Percentiles rank a stretch among this genome's conserved stretches.
Evolutionary conservation across 192 early-diverging fungal genomes (phyloP).

Genomic region (Backusella sp.): DNA sequence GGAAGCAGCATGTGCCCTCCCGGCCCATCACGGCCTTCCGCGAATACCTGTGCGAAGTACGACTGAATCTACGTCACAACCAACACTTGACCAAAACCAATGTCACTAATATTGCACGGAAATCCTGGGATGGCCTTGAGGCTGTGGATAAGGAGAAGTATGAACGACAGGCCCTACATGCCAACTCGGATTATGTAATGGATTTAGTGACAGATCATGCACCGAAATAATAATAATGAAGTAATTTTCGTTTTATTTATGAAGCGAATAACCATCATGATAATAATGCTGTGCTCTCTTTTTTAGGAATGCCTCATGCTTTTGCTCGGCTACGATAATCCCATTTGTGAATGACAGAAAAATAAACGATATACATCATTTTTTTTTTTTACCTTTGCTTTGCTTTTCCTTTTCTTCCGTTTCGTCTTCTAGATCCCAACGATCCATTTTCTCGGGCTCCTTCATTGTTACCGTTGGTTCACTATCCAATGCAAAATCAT

Average conservation of each 20-base stretch:
- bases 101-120: neutral
- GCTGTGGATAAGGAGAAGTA: neutral
- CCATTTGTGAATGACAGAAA: too few species aligned
- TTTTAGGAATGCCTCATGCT: neutral
- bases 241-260: neutral
- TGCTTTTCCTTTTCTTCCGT: neutral
- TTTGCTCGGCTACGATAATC: neutral
- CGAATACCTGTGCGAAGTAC: neutral
- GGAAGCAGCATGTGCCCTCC: neutral
- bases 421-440: neutral
- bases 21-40: neutral
- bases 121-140: neutral
- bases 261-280: neutral
- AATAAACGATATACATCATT: neutral
- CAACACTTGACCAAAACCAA: neutral
- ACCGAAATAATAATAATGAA: neutral
- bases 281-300: neutral
- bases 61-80: neutral
- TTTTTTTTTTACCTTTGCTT: neutral
- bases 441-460: neutral
- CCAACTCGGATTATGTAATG: constrained; percentile 16
- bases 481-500: neutral
- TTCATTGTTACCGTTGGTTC: neutral
- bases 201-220: neutral
- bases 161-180: constrained; percentile 7